Evolutionary conservation across 2,329 filamentous ascomycete genomes (phyloP).

Genomic region (Byssochlamys sp.): DNA sequence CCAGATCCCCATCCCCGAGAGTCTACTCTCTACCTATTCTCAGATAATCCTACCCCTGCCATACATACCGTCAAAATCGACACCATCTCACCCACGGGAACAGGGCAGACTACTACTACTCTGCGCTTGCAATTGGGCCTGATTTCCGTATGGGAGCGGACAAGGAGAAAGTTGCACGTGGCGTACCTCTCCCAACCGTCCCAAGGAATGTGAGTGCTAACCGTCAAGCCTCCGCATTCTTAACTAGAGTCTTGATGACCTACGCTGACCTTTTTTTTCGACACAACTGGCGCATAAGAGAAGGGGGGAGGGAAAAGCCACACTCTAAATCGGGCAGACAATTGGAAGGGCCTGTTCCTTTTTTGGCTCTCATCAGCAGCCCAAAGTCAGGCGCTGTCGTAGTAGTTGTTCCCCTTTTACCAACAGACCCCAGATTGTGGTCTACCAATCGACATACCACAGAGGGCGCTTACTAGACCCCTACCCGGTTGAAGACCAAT

Average conservation of each 20-base stretch:
- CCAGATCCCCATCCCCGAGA: neutral
- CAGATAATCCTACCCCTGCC: neutral
- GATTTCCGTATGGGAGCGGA: neutral
- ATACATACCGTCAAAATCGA: neutral
- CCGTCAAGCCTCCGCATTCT: neutral
- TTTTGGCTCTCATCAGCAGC: neutral
- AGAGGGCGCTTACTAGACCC: neutral
- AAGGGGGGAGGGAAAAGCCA: neutral
- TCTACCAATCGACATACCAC: neutral
- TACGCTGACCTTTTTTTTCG: neutral
- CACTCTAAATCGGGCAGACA: neutral
- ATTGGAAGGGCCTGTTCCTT: neutral
- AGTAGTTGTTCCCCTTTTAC: neutral
- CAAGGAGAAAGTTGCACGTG: neutral
- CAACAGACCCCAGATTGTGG: neutral
- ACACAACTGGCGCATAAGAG: neutral
- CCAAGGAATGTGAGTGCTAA: neutral
- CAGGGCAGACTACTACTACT: neutral
- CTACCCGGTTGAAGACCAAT: neutral
- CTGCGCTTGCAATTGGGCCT: neutral
- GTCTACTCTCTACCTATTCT: neutral
- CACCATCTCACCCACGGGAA: neutral
- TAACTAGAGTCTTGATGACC: neutral
- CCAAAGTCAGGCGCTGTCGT: neutral
- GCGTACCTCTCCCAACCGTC: neutral